A percentile compares a stretch with the other conserved stretches of the same genome.
phyloP scores from a whole-genome alignment of 257 asterid genomes.

The Solanum clarkiae region DNA sequence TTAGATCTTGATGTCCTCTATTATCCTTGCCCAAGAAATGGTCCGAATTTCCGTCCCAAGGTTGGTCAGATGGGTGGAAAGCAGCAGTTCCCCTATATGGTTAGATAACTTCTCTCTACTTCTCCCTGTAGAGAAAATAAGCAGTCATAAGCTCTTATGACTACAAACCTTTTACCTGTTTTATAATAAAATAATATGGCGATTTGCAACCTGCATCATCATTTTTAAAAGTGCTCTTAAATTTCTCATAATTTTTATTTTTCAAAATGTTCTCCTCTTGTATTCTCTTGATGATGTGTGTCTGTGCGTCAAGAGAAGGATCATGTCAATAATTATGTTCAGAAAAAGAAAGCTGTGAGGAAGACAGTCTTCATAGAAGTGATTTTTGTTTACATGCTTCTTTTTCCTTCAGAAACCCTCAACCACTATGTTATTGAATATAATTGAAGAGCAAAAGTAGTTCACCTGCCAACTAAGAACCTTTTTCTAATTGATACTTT shows the following conservation, averaged over 20 bases:
- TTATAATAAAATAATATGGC: background rate
- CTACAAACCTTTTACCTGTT: background rate
- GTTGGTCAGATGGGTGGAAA: conserved; percentile 85
- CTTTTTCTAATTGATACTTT: background rate
- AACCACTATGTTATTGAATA: background rate
- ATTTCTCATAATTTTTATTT: background rate
- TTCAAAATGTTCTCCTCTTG: background rate
- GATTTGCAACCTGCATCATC: background rate
- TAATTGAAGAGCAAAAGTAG: background rate
- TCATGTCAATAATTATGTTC: background rate
- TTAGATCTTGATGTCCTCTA: conserved; percentile 86
- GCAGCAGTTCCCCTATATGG: conserved; percentile 83
- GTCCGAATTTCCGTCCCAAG: conserved; percentile 80
- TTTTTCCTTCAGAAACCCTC: background rate
- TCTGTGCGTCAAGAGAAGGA: background rate
- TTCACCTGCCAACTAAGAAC: background rate
- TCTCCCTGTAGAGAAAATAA: background rate
- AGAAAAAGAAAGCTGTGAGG: background rate
- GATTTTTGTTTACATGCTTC: background rate
- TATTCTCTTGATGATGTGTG: background rate
- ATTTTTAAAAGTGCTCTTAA: background rate
- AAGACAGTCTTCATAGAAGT: background rate
- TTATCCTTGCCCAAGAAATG: conserved; percentile 92
- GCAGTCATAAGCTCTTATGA: background rate
- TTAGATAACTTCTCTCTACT: conserved; percentile 7